Evolutionary conservation across 1,284 basidiomycete genomes (phyloP), one percentile per base, ranked within the genome.

Genomic region (Fomitopsis schrenkii): DNA sequence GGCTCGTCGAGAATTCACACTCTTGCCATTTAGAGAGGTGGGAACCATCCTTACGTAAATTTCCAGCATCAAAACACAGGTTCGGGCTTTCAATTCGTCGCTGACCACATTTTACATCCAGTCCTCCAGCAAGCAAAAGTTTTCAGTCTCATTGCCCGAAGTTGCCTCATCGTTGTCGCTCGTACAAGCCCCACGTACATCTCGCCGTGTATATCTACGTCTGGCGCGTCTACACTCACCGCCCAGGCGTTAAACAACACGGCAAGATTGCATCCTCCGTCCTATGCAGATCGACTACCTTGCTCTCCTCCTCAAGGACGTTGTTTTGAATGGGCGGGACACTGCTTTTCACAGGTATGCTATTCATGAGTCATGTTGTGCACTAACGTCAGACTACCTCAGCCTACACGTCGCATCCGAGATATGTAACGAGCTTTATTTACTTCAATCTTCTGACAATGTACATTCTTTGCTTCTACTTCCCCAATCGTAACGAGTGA

Each of bases 401-500:
- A 36, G 10, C 35, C 10, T 12, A 36, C 35, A 36, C 35, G 35
- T 12, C 35, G 10, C 40, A 28, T 59, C 42, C 40, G 28, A 40
- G 40, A 53, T 42, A 42, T 59, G 35, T 26, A 33, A 55, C 14
- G 56, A 35, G 44, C 45, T 60, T 56, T 57, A 60, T 60, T 60
- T 42, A 50, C 54, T 50, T 50, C 48, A 15, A n/a, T 46, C 45
- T 63, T 40, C 38, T 40, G 38, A 61, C 59, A 58, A 57, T 63
- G 56, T 63, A 63, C 62, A 63, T 63, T 63, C 62, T 63, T 63
- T 62, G 58, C 62, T 63, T 63, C 62, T 63, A 61, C 59, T 63
- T 60, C 59, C 44, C 57, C 50, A 59, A 44, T 46, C n/a, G 62
- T 54, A 60, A 60, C 62, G 62, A 59, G 62, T 40, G 54, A 59